Evolutionary conservation across 257 asterid genomes (phyloP).

Genomic region (Leonotis leonurus): DNA sequence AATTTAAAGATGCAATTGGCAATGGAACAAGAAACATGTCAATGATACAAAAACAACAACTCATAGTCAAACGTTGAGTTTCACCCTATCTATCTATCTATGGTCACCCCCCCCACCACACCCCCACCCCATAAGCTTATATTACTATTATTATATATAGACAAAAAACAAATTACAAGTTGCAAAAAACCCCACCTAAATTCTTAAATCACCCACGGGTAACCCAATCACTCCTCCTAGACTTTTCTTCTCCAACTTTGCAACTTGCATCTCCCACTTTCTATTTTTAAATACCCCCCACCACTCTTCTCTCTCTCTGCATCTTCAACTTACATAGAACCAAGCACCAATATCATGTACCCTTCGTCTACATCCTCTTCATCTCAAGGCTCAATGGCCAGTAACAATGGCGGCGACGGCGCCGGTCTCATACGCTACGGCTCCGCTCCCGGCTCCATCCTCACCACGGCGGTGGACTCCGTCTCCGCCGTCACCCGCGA

Average conservation of each 20-base stretch:
- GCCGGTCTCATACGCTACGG: slow-evolving; percentile 55
- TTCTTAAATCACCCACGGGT: slow-evolving; percentile 18
- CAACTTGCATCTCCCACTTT: slow-evolving; percentile 4
- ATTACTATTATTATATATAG: background rate
- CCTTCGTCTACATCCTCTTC: slow-evolving; percentile 68
- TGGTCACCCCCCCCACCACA: too few relatives aligned
- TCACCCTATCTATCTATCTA: too few relatives aligned
- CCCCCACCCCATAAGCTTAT: background rate
- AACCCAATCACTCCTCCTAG: slow-evolving; percentile 14
- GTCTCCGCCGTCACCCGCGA: slow-evolving; percentile 33
- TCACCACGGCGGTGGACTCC: slow-evolving; percentile 51
- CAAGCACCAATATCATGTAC: slow-evolving; percentile 34
- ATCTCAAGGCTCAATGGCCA: slow-evolving; percentile 48
- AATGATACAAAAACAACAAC: background rate
- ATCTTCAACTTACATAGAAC: background rate
- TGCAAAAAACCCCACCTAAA: background rate
- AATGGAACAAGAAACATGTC: background rate
- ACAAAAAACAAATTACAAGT: slow-evolving; percentile 14
- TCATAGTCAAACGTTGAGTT: slow-evolving; percentile 1
- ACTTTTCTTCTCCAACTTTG: slow-evolving; percentile 32
- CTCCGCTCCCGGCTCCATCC: slow-evolving; percentile 66
- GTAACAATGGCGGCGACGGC: background rate
- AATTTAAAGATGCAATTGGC: background rate
- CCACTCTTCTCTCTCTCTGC: slow-evolving; percentile 1
- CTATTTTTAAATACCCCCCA: slow-evolving; percentile 17